Conservation (phyloP, 2,329 filamentous ascomycete species). For the Xylariomycetidae sp. region DNA sequence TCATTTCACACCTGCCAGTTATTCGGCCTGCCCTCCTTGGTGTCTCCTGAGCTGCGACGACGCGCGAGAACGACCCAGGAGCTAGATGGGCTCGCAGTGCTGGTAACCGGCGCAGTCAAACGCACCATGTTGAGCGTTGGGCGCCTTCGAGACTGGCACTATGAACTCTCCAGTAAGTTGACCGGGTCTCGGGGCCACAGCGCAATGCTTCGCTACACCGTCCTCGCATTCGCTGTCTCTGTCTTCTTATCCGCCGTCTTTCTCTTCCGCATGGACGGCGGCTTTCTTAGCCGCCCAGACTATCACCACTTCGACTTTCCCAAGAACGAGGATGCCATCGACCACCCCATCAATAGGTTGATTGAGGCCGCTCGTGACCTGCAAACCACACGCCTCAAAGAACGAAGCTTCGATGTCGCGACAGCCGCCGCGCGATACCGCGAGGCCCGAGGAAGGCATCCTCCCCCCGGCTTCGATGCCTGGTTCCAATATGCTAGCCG, state of each 20-base stretch:
- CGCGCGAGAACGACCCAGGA: too few relatives aligned
- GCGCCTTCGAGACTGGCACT: conserved; percentile 13
- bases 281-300: conserved; percentile 12
- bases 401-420: conserved; percentile 41
- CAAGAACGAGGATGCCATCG: conserved; percentile 14
- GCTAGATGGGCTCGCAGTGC: background rate
- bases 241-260: conserved; percentile 16
- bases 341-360: conserved; percentile 46
- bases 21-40: too few relatives aligned
- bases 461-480: conserved; percentile 56
- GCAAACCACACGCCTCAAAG: conserved; percentile 36
- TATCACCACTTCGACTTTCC: conserved; percentile 19
- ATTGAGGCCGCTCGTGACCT: conserved; percentile 39
- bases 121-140: conserved; percentile 9
- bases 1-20: too few relatives aligned
- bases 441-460: conserved; percentile 49
- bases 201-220: conserved; percentile 17
- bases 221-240: conserved; percentile 16
- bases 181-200: conserved; percentile 13
- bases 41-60: too few relatives aligned
- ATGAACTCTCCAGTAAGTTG: conserved; percentile 16
- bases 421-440: conserved; percentile 52
- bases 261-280: conserved; percentile 16
- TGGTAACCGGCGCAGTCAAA: background rate
- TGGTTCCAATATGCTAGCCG: conserved; percentile 52